Conservation (phyloP, 495 filamentous ascomycete species). For the Pyronema domesticum region DNA sequence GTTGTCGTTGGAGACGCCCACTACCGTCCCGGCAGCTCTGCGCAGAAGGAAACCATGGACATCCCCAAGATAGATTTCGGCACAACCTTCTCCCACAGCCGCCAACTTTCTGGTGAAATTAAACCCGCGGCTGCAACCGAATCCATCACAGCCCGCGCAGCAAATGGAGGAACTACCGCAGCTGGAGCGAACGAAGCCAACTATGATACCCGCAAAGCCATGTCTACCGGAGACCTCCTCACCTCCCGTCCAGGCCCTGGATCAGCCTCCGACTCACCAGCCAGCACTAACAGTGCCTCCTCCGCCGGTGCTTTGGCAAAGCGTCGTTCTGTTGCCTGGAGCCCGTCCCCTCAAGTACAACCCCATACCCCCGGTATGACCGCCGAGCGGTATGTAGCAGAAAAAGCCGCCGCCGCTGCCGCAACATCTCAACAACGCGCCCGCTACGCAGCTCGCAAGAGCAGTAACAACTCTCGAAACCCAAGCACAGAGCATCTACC, state of each 20-base stretch:
- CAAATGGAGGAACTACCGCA: conserved; percentile 15
- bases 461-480: conserved; percentile 27
- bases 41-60: conserved; percentile 29
- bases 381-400: conserved; percentile 75
- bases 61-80: conserved; percentile 78
- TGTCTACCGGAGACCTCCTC: conserved; percentile 8
- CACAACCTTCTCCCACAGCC: conserved; percentile 52
- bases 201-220: conserved; percentile 8
- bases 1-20: conserved; percentile 43
- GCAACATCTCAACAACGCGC: conserved; percentile 28
- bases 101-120: conserved; percentile 27
- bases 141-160: conserved; percentile 5
- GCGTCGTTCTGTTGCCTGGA: conserved; percentile 57
- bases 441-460: conserved; percentile 37
- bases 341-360: conserved; percentile 41
- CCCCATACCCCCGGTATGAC: conserved; percentile 30
- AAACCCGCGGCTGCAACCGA: conserved; percentile 7
- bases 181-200: neutral
- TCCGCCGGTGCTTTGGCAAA: conserved; percentile 24
- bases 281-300: neutral
- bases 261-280: conserved; percentile 3
- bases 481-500: conserved; percentile 18
- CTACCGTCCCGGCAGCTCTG: conserved; percentile 28
- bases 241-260: conserved; percentile 15
- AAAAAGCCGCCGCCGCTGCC: conserved; percentile 44